phyloP scores from a whole-genome alignment of 1,284 basidiomycete genomes.

The Leccinum subrobustum region DNA sequence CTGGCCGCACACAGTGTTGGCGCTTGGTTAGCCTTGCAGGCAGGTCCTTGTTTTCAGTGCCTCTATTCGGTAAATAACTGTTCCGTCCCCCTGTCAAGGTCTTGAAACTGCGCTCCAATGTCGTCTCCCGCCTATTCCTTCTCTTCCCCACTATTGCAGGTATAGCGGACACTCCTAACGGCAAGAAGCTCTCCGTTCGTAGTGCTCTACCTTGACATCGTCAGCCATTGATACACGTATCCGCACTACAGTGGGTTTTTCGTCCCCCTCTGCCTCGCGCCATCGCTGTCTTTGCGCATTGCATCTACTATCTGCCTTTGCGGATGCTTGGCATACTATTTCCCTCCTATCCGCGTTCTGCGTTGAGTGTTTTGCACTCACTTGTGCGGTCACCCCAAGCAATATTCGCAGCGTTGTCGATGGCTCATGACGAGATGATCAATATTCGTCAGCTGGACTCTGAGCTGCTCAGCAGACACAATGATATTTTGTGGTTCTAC shows the following conservation, averaged over 20 bases:
- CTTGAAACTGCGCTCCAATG: constrained; percentile 44
- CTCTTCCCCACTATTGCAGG: constrained; percentile 59
- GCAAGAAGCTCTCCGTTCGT: constrained; percentile 43
- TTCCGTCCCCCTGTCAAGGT: constrained; percentile 35
- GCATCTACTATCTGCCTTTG: constrained; percentile 19
- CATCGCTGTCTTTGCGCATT: constrained; percentile 37
- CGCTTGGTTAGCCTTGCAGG: constrained; percentile 59
- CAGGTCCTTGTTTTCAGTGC: constrained; percentile 19
- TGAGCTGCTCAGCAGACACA: constrained; percentile 39
- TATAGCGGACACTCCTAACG: constrained; percentile 57
- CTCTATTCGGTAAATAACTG: not conserved
- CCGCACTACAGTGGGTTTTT: constrained; percentile 46
- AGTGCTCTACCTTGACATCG: not conserved
- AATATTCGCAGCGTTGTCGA: constrained; percentile 48
- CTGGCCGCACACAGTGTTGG: constrained; percentile 62
- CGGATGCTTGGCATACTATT: constrained; percentile 25
- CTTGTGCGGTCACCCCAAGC: constrained; percentile 47
- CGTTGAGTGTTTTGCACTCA: constrained; percentile 45
- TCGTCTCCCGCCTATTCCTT: constrained; percentile 43
- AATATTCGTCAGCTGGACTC: constrained; percentile 49
- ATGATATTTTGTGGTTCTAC: constrained; percentile 47
- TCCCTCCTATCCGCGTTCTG: constrained; percentile 44
- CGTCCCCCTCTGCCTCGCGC: constrained; percentile 42
- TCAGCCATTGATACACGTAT: not conserved
- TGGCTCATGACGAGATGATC: constrained; percentile 65